Conservation (phyloP, 2,329 filamentous ascomycete species). For the Byssochlamys sp. region DNA sequence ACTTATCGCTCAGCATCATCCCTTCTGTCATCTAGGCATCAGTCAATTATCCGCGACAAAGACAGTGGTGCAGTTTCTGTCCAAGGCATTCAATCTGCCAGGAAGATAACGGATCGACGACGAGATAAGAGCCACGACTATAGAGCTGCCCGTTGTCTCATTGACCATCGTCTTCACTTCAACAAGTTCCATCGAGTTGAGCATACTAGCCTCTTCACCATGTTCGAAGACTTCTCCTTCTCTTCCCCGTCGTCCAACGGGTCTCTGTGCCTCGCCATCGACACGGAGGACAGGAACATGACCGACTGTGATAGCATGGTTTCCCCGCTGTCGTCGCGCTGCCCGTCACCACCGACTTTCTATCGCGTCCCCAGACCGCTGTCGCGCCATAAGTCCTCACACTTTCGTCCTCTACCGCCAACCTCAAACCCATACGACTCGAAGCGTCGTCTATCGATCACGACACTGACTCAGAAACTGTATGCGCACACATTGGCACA, state of each 20-base stretch:
- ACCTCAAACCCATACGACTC: conserved; percentile 34
- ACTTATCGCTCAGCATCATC: background rate
- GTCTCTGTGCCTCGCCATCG: conserved; percentile 18
- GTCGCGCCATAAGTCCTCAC: conserved; percentile 23
- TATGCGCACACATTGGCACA: conserved; percentile 31
- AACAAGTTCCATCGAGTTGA: background rate
- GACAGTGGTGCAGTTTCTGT: too few relatives aligned
- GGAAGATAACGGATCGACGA: background rate
- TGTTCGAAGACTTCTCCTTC: conserved; percentile 37
- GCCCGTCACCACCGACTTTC: conserved; percentile 29
- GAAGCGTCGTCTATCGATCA: conserved; percentile 29
- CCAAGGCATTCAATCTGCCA: background rate
- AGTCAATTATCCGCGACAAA: background rate
- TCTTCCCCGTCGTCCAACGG: conserved; percentile 25
- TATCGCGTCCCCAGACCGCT: conserved; percentile 20
- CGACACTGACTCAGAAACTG: conserved; percentile 30
- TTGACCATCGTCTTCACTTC: background rate
- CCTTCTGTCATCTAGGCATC: background rate
- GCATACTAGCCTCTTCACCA: conserved; percentile 9
- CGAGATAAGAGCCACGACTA: background rate
- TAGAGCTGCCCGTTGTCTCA: background rate
- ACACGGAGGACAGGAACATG: conserved; percentile 26
- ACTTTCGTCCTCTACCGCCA: conserved; percentile 29
- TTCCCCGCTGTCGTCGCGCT: conserved; percentile 34
- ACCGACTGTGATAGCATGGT: conserved; percentile 30